Base-by-base conservation (phyloP, 2,329 filamentous ascomycete species). In the Metarhizium rileyi region DNA sequence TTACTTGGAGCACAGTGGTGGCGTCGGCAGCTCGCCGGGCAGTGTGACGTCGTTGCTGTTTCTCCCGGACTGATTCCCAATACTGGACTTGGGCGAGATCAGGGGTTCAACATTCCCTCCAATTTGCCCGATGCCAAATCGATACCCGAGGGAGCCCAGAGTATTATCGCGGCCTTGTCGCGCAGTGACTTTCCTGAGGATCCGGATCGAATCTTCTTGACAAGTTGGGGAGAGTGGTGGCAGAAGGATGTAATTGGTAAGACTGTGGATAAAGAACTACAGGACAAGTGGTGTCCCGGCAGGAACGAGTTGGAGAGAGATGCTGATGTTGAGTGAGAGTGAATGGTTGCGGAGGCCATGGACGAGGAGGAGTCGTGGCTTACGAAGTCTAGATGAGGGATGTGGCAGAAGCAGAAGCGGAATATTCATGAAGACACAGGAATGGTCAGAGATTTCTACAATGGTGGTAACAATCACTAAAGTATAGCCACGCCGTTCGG, bases 181-280 rank as follows among this genome's bases (percentile, higher is more conserved):
- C 58, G 66, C 3, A 63, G 66, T 18, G 73, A 77, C 53, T 63
- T 78, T 38, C 75, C 75, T 1, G 66, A 71, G 25, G 74, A 79
- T 33, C 70, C 69, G 0, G 71, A 78, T 18, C 68, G 69, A 46
- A 74, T 78, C 49, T 78, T 78, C 59, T 55, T 79, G 43, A 77
- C 74, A 0, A 77, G 74, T 55, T 77, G 74, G 75, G 75, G 75
- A 1, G 74, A 78, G 62, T 79, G 74, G 74, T 78, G 75, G 74
- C 57, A 64, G 14, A 75, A 69, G 58, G 64, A 69, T 3, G 63
- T 70, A 2, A 70, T 70, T 47, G 64, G 55, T 12, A 60, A 64
- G 49, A 63, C 63, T 1, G 60, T 76, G 3, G 72, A 78, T 47
- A 68, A 69, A 61, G 53, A 55, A 1, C 63, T 78, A 3, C 75